These are phyloP conservation scores for Mangifera indica DNA, from an alignment of 345 rosid species.

Conservation along the genomic window DNA sequence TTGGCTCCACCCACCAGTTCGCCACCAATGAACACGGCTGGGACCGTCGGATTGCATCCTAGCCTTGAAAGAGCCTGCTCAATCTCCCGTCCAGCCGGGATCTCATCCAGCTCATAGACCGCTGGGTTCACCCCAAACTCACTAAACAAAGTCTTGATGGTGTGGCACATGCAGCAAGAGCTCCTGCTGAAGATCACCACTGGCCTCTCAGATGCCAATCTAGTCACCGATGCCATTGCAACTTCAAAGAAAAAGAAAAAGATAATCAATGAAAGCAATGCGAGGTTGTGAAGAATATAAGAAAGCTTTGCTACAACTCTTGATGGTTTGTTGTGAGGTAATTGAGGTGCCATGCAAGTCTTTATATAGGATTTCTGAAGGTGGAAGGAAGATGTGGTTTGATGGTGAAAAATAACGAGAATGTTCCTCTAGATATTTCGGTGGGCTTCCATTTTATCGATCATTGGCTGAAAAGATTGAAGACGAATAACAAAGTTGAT, in stretches of 20 bases:
- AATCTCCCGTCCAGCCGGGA: constrained; percentile 60
- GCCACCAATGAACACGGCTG: constrained; percentile 78
- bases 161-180: constrained; percentile 76
- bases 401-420: constrained; percentile 14
- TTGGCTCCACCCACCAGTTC: constrained; percentile 83
- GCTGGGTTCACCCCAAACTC: constrained; percentile 77
- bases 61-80: constrained; percentile 71
- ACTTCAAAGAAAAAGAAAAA: background rate
- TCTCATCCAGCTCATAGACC: constrained; percentile 69
- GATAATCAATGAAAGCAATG: background rate
- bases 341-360: constrained; percentile 1
- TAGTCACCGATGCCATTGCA: constrained; percentile 58
- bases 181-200: constrained; percentile 90
- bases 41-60: constrained; percentile 68
- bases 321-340: constrained; percentile 12
- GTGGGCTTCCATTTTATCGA: constrained; percentile 31
- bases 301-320: background rate
- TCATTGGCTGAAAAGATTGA: constrained; percentile 17
- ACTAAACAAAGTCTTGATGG: constrained; percentile 62
- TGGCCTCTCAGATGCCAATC: constrained; percentile 69
- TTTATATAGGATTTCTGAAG: constrained; percentile 33
- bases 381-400: constrained; percentile 2
- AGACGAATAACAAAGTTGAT: constrained; percentile 15
- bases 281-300: background rate
- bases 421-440: constrained; percentile 36